Percentiles rank a stretch among this genome's conserved stretches.
Conservation (phyloP, 352 stramenopile genomes). For the Paralagenidium karlingii region DNA sequence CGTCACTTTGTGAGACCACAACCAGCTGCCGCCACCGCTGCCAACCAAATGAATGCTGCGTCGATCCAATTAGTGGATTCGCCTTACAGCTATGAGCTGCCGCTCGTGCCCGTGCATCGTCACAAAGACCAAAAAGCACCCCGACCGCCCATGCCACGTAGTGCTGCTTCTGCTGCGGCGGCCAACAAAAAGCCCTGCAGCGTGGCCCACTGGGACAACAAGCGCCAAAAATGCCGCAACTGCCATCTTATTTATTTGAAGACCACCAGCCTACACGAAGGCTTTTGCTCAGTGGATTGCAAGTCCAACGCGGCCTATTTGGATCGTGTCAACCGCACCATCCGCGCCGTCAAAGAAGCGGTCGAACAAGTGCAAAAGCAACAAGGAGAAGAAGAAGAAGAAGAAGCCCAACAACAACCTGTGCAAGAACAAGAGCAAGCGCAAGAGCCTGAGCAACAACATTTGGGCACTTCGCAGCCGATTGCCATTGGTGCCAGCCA, state of each 20-base stretch:
- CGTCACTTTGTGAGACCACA: too few species aligned
- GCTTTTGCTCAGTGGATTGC: slow-evolving; percentile 81
- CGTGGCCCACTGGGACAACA: slow-evolving; percentile 86
- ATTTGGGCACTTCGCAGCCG: slow-evolving; percentile 1
- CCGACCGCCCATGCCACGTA: too few species aligned
- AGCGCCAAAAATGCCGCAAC: slow-evolving; percentile 74
- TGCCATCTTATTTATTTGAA: slow-evolving; percentile 81
- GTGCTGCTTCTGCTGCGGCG: too few species aligned
- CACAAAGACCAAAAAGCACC: too few species aligned
- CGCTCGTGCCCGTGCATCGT: too few species aligned
- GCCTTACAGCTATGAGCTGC: too few species aligned
- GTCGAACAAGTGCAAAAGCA: slow-evolving; percentile 20
- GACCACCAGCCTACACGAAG: slow-evolving; percentile 53
- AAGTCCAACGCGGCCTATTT: slow-evolving; percentile 81
- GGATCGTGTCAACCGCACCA: slow-evolving; percentile 71
- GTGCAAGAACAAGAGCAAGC: neutral
- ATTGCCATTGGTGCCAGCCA: slow-evolving; percentile 7
- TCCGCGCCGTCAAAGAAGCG: slow-evolving; percentile 59
- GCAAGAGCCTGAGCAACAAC: slow-evolving; percentile 1
- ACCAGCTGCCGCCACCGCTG: too few species aligned
- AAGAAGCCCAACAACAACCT: slow-evolving; percentile 3
- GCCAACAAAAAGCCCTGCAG: too few species aligned
- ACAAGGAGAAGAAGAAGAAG: slow-evolving; percentile 4
- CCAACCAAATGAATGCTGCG: too few species aligned
- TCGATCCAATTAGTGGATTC: too few species aligned